Evolutionary conservation across 805 yeast species (phyloP).

Genomic region (Candida ponderosae): DNA sequence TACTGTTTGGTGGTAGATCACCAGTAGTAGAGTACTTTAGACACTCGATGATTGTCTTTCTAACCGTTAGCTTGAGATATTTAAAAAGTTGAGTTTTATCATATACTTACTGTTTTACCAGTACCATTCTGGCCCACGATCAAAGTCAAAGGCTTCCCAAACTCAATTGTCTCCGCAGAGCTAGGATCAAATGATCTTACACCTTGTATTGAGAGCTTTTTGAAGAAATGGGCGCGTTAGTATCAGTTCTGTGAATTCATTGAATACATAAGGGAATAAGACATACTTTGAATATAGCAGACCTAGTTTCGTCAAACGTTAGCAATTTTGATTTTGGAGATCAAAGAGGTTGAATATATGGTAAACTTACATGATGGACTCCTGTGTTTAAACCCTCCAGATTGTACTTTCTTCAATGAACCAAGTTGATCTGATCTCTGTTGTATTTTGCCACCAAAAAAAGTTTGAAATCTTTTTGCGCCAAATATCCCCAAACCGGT

Average conservation of each 20-base stretch:
- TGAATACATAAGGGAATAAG: too few species aligned
- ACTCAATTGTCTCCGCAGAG: slow-evolving; percentile 77
- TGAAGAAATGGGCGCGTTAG: too few species aligned
- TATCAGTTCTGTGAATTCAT: background rate
- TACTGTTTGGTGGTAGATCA: slow-evolving; percentile 89
- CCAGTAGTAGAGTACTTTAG: slow-evolving; percentile 93
- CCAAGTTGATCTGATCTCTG: too few species aligned
- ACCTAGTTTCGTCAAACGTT: slow-evolving; percentile 10
- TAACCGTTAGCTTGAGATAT: background rate
- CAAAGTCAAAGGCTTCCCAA: slow-evolving; percentile 83
- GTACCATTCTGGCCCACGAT: slow-evolving; percentile 96
- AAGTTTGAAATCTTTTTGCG: too few species aligned
- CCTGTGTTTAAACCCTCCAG: too few species aligned
- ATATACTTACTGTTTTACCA: slow-evolving; percentile 62
- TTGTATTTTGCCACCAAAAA: too few species aligned
- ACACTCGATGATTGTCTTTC: slow-evolving; percentile 80
- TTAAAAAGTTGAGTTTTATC: too few species aligned
- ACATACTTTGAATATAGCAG: slow-evolving; percentile 17
- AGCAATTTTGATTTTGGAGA: too few species aligned
- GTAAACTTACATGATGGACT: too few species aligned
- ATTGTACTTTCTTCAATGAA: too few species aligned
- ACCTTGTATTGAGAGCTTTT: slow-evolving; percentile 72
- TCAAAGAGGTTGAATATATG: too few species aligned
- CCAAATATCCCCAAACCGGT: too few species aligned
- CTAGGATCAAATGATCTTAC: slow-evolving; percentile 87